Evolutionary conservation across 768 basidiomycete species (phyloP).

Genomic region (Suillus discolor): DNA sequence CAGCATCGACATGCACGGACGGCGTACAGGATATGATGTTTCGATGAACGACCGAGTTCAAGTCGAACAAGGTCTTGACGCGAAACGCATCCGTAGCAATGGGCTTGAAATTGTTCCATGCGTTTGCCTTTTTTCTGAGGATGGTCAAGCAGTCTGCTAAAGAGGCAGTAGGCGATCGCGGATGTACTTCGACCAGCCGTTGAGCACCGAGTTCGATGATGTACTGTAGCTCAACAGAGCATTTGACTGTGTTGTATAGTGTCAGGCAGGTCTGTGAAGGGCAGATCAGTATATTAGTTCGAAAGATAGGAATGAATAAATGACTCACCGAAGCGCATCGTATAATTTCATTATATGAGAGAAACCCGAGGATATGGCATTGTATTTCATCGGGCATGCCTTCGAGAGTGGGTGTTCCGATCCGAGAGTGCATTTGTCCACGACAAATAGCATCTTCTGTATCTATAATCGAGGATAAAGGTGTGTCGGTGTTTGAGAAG

Average conservation of each 20-base stretch:
- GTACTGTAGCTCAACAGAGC: not conserved
- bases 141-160: not conserved
- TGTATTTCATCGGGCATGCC: not conserved
- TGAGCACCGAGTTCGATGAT: not conserved
- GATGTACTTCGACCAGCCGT: not conserved
- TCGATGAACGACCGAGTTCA: not conserved
- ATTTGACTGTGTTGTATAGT: not conserved
- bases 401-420: not conserved
- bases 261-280: not conserved
- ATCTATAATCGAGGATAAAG: not conserved
- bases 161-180: not conserved
- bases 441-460: not conserved
- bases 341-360: not conserved
- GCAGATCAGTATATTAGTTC: not conserved
- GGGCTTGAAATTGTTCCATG: not conserved
- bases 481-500: not conserved
- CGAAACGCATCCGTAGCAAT: not conserved
- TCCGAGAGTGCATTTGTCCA: not conserved
- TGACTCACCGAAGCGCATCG: not conserved
- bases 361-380: not conserved
- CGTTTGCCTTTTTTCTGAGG: not conserved
- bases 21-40: not conserved
- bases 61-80: not conserved
- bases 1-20: not conserved
- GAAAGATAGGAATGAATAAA: not conserved